Base-by-base conservation (phyloP, 2,329 filamentous ascomycete species). In the Ceratocystiopsis brevicomis region DNA sequence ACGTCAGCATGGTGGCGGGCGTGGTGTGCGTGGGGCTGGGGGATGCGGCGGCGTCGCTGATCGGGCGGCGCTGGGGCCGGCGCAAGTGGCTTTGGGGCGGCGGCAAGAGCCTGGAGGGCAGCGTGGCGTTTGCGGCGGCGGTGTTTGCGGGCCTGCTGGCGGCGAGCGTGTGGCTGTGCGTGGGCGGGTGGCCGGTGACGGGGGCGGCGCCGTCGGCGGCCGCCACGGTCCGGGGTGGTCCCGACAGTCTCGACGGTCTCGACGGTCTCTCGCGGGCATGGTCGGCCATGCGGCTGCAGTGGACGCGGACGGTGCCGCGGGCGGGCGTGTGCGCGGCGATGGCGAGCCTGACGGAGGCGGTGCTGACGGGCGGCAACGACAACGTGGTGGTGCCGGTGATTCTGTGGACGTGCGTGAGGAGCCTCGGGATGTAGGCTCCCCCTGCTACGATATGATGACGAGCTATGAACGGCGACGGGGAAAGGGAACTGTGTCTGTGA, bases 21-120 rank as follows among this genome's bases (percentile, higher is more conserved):
- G 81, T 98, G 3, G 71, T 96, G 25, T 96, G 90, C 57, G 90
- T 98, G 3, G 90, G 90, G 1, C 77, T 98, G 59, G 90, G 90
- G 36, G 90, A 98, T 55, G 87, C 90, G 0, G 90, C 88, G 0
- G 90, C 90, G 1, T 92, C 82, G 14, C 68, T 98, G 2, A 79
- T 96, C 42, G 90, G 90, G 1, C 71, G 90, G 33, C 76, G 88
- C 16, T 94, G 78, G 57, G 90, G 90, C 4, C 76, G 77, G 25
- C 71, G 74, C 33, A 96, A 95, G 64, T 98, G 90, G 90, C 71
- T 87, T 19, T 98, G 90, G 90, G 83, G 85, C 14, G 90, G 90
- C 4, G 88, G 87, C 14, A 98, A 98, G 68, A 94, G 85, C 49
- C 67, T 98, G 1, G 88, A 98, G 60, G 90, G 90, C 44, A 78